phyloP scores from a whole-genome alignment of 2,329 filamentous ascomycete genomes.

The Diaporthe vexans region DNA sequence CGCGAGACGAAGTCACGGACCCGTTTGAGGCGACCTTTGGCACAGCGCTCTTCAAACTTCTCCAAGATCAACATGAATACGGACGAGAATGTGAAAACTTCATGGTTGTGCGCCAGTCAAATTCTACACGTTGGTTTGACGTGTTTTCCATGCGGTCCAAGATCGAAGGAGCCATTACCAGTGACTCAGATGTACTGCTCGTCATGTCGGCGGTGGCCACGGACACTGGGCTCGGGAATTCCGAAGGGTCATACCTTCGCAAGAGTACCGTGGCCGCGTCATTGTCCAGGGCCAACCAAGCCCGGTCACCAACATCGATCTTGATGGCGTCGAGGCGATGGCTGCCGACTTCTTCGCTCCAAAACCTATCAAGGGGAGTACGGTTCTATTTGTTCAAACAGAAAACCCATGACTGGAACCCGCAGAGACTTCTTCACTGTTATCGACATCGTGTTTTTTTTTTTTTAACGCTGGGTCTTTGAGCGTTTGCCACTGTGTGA shows the following conservation, averaged over 20 bases:
- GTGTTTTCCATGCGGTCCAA: not conserved
- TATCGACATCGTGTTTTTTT: no score
- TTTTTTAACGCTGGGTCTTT: no score
- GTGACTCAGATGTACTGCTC: not conserved
- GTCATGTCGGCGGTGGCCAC: not conserved
- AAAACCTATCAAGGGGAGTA: not conserved
- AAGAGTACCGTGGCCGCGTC: not conserved
- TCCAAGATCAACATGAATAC: not conserved
- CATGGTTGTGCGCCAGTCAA: not conserved
- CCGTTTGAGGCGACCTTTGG: not conserved
- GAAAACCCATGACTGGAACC: not conserved
- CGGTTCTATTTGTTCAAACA: slow-evolving; percentile 16
- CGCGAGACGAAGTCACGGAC: no score
- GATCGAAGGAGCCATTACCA: not conserved
- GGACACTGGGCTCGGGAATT: slow-evolving; percentile 12
- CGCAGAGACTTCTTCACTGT: no score
- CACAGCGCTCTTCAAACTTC: not conserved
- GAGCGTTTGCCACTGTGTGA: no score
- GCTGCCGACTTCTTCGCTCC: slow-evolving; percentile 7
- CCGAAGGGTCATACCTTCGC: not conserved
- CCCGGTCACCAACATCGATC: not conserved
- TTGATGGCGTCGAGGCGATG: not conserved
- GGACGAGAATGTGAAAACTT: not conserved
- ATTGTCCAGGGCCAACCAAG: not conserved
- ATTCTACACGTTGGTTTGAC: not conserved